Percentiles rank a stretch among this genome's conserved stretches.
phyloP scores from a whole-genome alignment of 768 basidiomycete species.

The Cystoderma amianthinum region DNA sequence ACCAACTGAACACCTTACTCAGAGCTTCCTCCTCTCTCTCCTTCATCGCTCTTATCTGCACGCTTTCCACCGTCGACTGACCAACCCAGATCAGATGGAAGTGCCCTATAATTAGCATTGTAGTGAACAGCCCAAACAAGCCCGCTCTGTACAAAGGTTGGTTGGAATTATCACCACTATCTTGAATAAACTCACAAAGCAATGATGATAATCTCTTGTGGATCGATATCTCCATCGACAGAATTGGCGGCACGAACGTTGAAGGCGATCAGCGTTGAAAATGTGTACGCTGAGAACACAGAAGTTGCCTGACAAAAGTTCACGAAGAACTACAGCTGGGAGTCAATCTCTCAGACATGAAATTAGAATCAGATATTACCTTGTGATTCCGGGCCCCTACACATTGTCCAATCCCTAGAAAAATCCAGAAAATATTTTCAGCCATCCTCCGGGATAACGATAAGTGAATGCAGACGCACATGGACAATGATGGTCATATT shows the following conservation, averaged over 20 bases:
- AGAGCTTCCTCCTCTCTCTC: conserved; percentile 56
- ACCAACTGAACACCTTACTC: conserved; percentile 43
- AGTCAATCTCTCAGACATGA: conserved; percentile 3
- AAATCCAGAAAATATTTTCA: conserved; percentile 6
- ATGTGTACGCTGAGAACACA: conserved; percentile 56
- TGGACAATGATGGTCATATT: conserved; percentile 88
- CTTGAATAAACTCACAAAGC: conserved; percentile 47
- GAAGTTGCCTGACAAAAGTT: conserved; percentile 66
- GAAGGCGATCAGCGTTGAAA: conserved; percentile 52
- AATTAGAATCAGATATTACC: conserved; percentile 23
- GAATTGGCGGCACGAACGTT: conserved; percentile 25
- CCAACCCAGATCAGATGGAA: conserved; percentile 52
- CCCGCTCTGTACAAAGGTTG: conserved; percentile 44
- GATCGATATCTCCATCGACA: conserved; percentile 34
- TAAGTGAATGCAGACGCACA: conserved; percentile 50
- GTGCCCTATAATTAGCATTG: conserved; percentile 50
- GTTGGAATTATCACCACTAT: not conserved
- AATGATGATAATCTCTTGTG: conserved; percentile 68
- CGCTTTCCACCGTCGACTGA: conserved; percentile 78
- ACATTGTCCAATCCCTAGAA: conserved; percentile 85
- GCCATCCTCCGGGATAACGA: not conserved
- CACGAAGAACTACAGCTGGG: conserved; percentile 61
- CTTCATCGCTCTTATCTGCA: conserved; percentile 48
- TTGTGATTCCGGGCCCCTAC: conserved; percentile 92
- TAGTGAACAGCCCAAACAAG: conserved; percentile 69